Evolutionary conservation across 2,329 filamentous ascomycete genomes (phyloP).

Genomic region (Colletotrichum lini): DNA sequence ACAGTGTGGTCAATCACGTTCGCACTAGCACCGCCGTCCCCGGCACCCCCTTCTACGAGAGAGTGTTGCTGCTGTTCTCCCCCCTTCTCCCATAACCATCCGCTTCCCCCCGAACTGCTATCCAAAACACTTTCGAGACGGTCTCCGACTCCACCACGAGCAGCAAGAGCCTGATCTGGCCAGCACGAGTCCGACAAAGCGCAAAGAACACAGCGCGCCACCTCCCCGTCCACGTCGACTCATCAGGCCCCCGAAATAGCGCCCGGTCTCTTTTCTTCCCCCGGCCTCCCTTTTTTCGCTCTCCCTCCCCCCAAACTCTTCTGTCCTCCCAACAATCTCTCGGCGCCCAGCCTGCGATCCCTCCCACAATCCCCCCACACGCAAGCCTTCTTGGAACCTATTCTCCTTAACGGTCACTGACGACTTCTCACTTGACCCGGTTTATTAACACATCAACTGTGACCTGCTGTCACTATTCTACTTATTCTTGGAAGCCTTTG

Average conservation of each 20-base stretch:
- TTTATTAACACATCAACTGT: slow-evolving; percentile 32
- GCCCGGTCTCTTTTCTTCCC: slow-evolving; percentile 17
- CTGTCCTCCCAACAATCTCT: slow-evolving; percentile 39
- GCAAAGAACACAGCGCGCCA: slow-evolving; percentile 30
- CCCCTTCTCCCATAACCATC: slow-evolving; percentile 42
- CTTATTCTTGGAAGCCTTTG: slow-evolving; percentile 10
- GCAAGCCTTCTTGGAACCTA: slow-evolving; percentile 40
- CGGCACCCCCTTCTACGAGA: slow-evolving; percentile 2
- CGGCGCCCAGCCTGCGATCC: slow-evolving; percentile 46
- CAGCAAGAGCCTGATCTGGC: slow-evolving; percentile 30
- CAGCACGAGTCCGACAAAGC: slow-evolving; percentile 36
- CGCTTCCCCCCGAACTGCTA: slow-evolving; percentile 37
- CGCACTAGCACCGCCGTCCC: slow-evolving; percentile 1
- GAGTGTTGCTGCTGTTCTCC: slow-evolving; percentile 19
- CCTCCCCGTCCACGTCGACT: slow-evolving; percentile 14
- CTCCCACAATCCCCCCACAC: slow-evolving; percentile 43
- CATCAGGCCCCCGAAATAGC: slow-evolving; percentile 39
- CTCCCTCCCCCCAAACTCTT: slow-evolving; percentile 21
- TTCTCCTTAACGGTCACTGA: slow-evolving; percentile 29
- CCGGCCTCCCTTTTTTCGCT: slow-evolving; percentile 31
- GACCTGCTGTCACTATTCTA: slow-evolving; percentile 7
- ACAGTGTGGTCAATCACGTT: slow-evolving; percentile 30
- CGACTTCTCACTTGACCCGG: slow-evolving; percentile 29
- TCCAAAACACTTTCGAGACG: slow-evolving; percentile 47
- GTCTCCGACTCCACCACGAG: slow-evolving; percentile 34